Percentiles rank a stretch among this genome's conserved stretches.
phyloP scores from a whole-genome alignment of 805 yeast genomes.

The Hagleromyces aurorensis region DNA sequence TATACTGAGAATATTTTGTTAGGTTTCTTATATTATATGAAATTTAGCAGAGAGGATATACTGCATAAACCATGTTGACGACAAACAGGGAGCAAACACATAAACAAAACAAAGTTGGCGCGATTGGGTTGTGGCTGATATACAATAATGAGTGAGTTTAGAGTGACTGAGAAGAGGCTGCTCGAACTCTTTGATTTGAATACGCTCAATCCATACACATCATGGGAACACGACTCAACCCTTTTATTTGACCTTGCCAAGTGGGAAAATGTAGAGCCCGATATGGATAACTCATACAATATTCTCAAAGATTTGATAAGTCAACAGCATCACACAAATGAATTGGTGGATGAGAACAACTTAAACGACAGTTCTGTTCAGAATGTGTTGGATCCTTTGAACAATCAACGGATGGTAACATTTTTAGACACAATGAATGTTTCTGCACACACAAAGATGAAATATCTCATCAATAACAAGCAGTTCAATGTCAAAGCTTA shows the following conservation, averaged over 20 bases:
- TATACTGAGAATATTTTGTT: too few relatives aligned
- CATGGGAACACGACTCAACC: conserved; percentile 33
- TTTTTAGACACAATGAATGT: conserved; percentile 37
- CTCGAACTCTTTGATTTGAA: conserved; percentile 38
- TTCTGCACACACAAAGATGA: conserved; percentile 33
- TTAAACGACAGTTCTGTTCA: conserved; percentile 12
- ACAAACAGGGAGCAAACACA: too few relatives aligned
- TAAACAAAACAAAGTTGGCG: too few relatives aligned
- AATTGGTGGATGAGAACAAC: conserved; percentile 18
- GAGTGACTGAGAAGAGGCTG: conserved; percentile 22
- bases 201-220: conserved; percentile 34
- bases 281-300: conserved; percentile 28
- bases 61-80: too few relatives aligned
- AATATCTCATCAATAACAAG: conserved; percentile 48
- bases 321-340: conserved; percentile 23
- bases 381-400: conserved; percentile 50
- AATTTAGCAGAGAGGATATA: too few relatives aligned
- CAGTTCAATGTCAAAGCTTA: conserved; percentile 51
- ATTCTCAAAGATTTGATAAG: conserved; percentile 26
- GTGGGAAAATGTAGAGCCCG: conserved; percentile 19
- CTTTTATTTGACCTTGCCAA: conserved; percentile 18
- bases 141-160: conserved; percentile 14
- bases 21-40: too few relatives aligned
- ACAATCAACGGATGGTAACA: conserved; percentile 34
- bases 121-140: too few relatives aligned